Base-by-base conservation (phyloP, 805 yeast species). In the Barnettozyma salicaria region DNA sequence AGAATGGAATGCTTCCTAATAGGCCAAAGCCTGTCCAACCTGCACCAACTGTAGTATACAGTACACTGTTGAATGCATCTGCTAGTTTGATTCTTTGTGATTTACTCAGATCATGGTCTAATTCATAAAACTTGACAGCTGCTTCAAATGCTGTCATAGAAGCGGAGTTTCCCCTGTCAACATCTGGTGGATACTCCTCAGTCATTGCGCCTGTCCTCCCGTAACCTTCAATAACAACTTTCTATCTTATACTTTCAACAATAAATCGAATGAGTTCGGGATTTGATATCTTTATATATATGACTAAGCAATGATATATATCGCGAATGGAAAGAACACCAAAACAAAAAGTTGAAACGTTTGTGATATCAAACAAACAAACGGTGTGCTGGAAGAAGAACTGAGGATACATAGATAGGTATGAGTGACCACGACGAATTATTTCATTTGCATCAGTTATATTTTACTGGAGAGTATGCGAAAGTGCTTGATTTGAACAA, bases 401-500 rank as follows among this genome's bases (percentile, higher is more conserved):
- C n/a, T n/a, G n/a, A n/a, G n/a, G n/a, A n/a, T n/a, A n/a, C 33
- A 30, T 30, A 19, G 28, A 12, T 26, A 16, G 19, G 12, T 6
- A 28, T 28, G 30, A 6, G 22, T 28, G 27, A 31, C 18, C 27
- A 32, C 27, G 37, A 34, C 31, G 37, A 34, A 11, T 14, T 74
- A 25, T 78, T 68, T 56, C 67, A 66, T 13, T 56, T 78, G 19
- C 69, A 75, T 46, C 79, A 75, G 50, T 74, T 72, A 41, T 79
- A 76, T 60, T 78, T 71, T 56, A 72, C 81, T 10, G 76, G 78
- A 34, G 78, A 76, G 49, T 74, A 67, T 52, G 51, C 60, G 10
- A 64, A 68, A 47, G 74, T 72, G 3, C 48, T 62, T 31, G 53
- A 61, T 6, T 64, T 68, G 36, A 22, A 28, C 3, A 39, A 64